Percentiles rank a stretch among this genome's conserved stretches.
Evolutionary conservation across 23 red algal species (phyloP).

Genomic region (Gracilaria gracilis): DNA sequence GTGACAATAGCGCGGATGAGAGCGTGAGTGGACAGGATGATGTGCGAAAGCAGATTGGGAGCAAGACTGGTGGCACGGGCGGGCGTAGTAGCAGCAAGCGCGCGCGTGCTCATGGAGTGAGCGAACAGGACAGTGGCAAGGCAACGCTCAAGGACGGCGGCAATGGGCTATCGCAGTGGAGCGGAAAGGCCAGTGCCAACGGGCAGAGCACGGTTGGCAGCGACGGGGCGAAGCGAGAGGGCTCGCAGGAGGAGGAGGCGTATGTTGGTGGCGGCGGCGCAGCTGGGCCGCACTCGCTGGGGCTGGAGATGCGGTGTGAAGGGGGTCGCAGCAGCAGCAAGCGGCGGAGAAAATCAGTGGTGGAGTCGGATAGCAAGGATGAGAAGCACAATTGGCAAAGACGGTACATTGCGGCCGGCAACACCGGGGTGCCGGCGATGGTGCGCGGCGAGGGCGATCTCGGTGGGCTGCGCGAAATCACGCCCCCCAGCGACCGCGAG

Average conservation of each 20-base stretch:
- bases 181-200: not conserved
- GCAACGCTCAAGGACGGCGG: not conserved
- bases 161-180: not conserved
- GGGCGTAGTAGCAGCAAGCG: not conserved
- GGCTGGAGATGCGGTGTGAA: not conserved
- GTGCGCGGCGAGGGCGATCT: conserved; percentile 41
- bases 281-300: not conserved
- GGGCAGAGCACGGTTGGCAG: not conserved
- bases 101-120: not conserved
- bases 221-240: not conserved
- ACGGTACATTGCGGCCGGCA: conserved; percentile 53
- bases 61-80: not conserved
- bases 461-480: conserved; percentile 44
- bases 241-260: not conserved
- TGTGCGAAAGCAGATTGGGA: not conserved
- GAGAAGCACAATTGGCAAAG: conserved; percentile 18
- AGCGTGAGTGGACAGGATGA: not conserved
- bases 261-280: not conserved
- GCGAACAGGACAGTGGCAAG: not conserved
- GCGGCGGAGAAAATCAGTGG: not conserved
- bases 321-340: not conserved
- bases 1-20: not conserved
- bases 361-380: not conserved
- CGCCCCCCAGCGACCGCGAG: conserved; percentile 58
- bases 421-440: conserved; percentile 47